These are phyloP conservation scores for Leccinum solheimii DNA, from an alignment of 1,284 basidiomycete genomes.

Conservation along the genomic window DNA sequence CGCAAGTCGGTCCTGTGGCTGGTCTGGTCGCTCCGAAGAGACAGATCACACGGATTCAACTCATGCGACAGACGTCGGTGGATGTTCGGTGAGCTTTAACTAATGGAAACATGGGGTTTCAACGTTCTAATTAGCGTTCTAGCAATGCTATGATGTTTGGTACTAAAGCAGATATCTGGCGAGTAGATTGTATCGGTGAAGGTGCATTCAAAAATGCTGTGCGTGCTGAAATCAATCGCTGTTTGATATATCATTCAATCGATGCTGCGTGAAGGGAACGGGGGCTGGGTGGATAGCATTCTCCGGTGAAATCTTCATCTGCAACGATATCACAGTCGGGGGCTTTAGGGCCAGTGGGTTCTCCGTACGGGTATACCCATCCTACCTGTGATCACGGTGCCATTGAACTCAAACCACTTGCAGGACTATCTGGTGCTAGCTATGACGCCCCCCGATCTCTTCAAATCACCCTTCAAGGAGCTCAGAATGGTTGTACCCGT, in stretches of 20 bases:
- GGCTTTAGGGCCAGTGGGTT: constrained; percentile 68
- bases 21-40: constrained; percentile 38
- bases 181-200: constrained; percentile 61
- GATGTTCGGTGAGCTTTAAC: constrained; percentile 54
- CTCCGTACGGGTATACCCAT: constrained; percentile 52
- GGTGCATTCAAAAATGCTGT: constrained; percentile 60
- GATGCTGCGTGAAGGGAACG: constrained; percentile 46
- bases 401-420: constrained; percentile 1
- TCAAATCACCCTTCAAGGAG: constrained; percentile 56
- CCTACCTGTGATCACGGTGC: neutral
- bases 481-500: constrained; percentile 61
- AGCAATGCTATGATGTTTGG: constrained; percentile 41
- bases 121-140: constrained; percentile 7
- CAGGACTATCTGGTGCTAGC: constrained; percentile 67
- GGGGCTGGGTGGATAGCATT: constrained; percentile 61
- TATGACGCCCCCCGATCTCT: constrained; percentile 54
- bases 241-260: constrained; percentile 1
- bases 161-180: constrained; percentile 71
- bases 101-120: neutral
- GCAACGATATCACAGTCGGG: constrained; percentile 47
- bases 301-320: constrained; percentile 58
- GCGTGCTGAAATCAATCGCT: constrained; percentile 23
- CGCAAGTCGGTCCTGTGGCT: constrained; percentile 54
- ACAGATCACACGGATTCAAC: constrained; percentile 54
- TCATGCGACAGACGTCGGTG: constrained; percentile 66